These are phyloP conservation scores for Epipyxis sp. DNA, from an alignment of 108 stramenopile species.

Conservation along the genomic window DNA sequence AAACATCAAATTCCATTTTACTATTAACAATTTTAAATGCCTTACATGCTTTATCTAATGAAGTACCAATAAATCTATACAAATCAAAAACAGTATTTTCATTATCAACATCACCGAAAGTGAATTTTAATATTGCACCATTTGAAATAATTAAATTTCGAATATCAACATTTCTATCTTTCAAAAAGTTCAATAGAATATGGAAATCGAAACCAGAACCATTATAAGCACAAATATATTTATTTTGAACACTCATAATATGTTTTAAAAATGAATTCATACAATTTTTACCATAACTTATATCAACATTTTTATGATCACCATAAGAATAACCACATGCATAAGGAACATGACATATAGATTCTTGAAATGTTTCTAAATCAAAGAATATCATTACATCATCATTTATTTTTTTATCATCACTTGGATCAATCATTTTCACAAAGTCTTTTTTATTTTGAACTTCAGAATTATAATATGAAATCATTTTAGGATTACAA, in stretches of 20 bases:
- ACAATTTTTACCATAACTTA: constrained; percentile 6
- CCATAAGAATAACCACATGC: background rate
- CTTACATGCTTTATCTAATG: background rate
- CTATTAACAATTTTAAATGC: background rate
- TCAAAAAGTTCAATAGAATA: background rate
- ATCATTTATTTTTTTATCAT: background rate
- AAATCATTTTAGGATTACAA: background rate
- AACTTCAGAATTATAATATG: background rate
- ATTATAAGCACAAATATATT: constrained; percentile 2
- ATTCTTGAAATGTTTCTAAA: constrained; percentile 10
- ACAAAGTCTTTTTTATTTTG: background rate
- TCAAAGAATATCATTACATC: constrained; percentile 7
- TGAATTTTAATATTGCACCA: background rate
- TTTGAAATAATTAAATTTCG: background rate
- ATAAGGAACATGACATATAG: background rate
- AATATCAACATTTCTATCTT: background rate
- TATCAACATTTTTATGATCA: background rate
- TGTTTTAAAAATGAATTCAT: background rate
- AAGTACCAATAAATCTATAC: background rate
- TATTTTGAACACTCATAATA: background rate
- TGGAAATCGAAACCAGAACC: constrained; percentile 1
- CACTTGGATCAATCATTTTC: background rate
- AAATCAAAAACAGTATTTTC: background rate
- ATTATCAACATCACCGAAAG: constrained; percentile 11
- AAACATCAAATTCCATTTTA: constrained; percentile 10